A percentile compares a stretch with the other conserved stretches of the same genome.
Conservation (phyloP, 148 eudicot species). For the Vaccinium macrocarpon region DNA sequence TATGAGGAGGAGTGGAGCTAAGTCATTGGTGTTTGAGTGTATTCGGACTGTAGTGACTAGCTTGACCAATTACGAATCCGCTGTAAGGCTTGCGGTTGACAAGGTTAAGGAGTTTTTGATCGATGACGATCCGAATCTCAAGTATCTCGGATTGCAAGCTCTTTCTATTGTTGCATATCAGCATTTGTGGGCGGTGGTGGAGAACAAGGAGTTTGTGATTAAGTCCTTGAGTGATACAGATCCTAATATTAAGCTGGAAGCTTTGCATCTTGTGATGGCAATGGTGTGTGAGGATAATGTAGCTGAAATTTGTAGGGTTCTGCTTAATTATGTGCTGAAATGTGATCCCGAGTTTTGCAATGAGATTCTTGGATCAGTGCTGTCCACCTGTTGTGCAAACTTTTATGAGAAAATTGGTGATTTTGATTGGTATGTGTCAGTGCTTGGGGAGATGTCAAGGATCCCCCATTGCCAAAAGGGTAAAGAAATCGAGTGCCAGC, state of each 20-base stretch:
- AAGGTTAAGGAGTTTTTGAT: constrained; percentile 65
- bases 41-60: constrained; percentile 64
- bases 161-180: constrained; percentile 45
- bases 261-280: constrained; percentile 70
- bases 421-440: constrained; percentile 25
- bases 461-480: constrained; percentile 83
- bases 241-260: constrained; percentile 61
- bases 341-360: constrained; percentile 83
- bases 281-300: constrained; percentile 86
- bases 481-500: constrained; percentile 74
- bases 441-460: constrained; percentile 87
- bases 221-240: constrained; percentile 71
- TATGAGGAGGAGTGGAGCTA: constrained; percentile 64
- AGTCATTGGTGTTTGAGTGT: constrained; percentile 86
- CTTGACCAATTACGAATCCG: constrained; percentile 63
- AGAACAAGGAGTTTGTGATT: constrained; percentile 70
- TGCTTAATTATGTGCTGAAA: constrained; percentile 69
- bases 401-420: constrained; percentile 51
- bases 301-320: constrained; percentile 58
- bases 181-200: constrained; percentile 65
- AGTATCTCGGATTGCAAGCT: constrained; percentile 74
- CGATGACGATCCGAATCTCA: constrained; percentile 73
- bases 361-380: constrained; percentile 63
- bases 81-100: constrained; percentile 62
- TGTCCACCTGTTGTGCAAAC: constrained; percentile 62